Conservation (phyloP, 1,284 basidiomycete genomes). For the Puccinia sorghi region DNA sequence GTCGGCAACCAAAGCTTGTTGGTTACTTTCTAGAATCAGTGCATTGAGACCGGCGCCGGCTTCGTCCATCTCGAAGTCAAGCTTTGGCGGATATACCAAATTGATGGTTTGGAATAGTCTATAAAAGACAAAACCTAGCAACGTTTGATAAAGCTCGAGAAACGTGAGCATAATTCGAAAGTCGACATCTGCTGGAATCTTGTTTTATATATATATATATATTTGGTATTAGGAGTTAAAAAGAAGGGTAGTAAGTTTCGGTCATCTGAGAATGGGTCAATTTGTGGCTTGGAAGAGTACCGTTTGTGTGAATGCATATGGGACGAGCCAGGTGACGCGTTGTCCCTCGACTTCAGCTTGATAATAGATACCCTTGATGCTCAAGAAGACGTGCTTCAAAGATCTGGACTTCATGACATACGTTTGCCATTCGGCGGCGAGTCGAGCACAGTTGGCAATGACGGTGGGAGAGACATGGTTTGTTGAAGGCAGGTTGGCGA, state of each 20-base stretch:
- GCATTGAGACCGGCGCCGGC: conserved; percentile 80
- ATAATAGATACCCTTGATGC: conserved; percentile 98
- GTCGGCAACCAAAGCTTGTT: conserved; percentile 54
- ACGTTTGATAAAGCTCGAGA: conserved; percentile 95
- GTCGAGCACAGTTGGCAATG: conserved; percentile 83
- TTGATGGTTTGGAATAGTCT: conserved; percentile 94
- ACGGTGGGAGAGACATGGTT: conserved; percentile 76
- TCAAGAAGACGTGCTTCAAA: conserved; percentile 88
- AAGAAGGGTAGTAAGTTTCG: not conserved
- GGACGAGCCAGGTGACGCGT: conserved; percentile 88
- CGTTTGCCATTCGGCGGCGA: conserved; percentile 73
- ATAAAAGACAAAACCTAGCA: conserved; percentile 93
- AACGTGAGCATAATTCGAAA: conserved; percentile 98
- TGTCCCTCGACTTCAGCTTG: conserved; percentile 94
- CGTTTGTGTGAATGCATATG: conserved; percentile 95
- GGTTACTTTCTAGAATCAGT: conserved; percentile 69
- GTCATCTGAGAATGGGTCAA: conserved; percentile 1
- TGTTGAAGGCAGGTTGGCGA: conserved; percentile 79
- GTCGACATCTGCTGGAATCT: conserved; percentile 94
- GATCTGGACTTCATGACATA: conserved; percentile 88
- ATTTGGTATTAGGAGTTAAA: not conserved
- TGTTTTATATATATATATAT: no score
- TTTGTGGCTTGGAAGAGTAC: conserved; percentile 62
- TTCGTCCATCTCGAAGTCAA: conserved; percentile 82
- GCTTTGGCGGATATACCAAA: conserved; percentile 88